Evolutionary conservation across 2,329 filamentous ascomycete species (phyloP), one percentile per base, ranked within the genome.

Genomic region (Colletotrichum sp.): DNA sequence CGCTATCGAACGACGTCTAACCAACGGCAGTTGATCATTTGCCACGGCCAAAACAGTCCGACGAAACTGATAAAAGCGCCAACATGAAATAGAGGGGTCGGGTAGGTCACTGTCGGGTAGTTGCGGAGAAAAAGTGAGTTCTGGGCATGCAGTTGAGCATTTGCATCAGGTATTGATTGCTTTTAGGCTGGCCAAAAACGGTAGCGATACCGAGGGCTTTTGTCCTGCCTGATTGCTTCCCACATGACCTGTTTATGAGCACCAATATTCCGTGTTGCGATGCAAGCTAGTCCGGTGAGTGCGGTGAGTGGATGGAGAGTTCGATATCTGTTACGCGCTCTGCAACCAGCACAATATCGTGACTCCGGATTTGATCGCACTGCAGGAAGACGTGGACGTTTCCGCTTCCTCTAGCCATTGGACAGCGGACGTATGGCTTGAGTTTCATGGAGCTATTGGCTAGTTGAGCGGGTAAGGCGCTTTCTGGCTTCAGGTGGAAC

Each of bases 1-100:
- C 70, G 28, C 65, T 73, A 73, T 73, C 73, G 26, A 68, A 24
- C 44, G 26, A 57, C 34, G n/a, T 60, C 39, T 44, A 60, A 36
- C 73, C 70, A 60, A 65, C 57, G 49, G 70, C 32, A 69, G 70
- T 73, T 73, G 34, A n/a, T 26, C 60, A 28, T 73, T 69, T 73
- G 64, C 70, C 70, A 44, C 18, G 57, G 64, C 34, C 18, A 24
- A 57, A 57, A 55, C 10, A 12, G 30, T 24, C 39, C 30, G 16
- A 24, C n/a, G 44, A 52, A 57, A 70, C 26, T 32, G 63, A 44
- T 63, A 26, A 55, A 16, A 18, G 30, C 34, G 18, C 13, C 21
- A 36, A 57, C 26, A 36, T 21, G n/a, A 24, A 30, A 16, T 28
- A 30, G 69, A 73, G 73, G 64, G 16, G 39, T 39, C 36, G 39